Base-by-base conservation (phyloP, 768 basidiomycete genomes). In the Xerocomellus amylosporus region DNA sequence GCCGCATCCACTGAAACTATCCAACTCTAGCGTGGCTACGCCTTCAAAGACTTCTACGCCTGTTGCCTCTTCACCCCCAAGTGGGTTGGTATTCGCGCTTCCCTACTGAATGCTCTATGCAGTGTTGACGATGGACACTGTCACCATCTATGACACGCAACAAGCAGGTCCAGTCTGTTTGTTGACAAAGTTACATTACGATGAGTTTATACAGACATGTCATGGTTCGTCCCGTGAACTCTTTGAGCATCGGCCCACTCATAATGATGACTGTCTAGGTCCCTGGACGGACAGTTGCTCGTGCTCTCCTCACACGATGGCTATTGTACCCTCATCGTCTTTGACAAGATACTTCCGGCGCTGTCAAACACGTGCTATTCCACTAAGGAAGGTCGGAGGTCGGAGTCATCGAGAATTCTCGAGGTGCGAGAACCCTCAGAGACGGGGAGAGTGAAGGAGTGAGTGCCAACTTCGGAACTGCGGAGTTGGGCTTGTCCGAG, bases 151-250 rank as follows among this genome's bases (percentile, higher is more conserved):
- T 67, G 97, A 99, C 68, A 98, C 95, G 5, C 97, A 98, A 73
- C 96, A 98, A 74, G 82, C 91, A 1, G 84, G 87, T 3, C 97
- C 97, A 0, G 80, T 98, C 48, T 93, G 93, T 64, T 75, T 98
- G 63, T 81, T 99, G 59, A 92, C 89, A 26, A 96, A 95, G 64
- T 74, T 98, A 58, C 97, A 99, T 73, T 98, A 97, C 69, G 93
- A 96, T 58, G 93, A 96, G 64, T 98, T 98, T 67, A n/a, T n/a
- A 98, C 97, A 8, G 97, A 99, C 73, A 78, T 97, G 73, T 84
- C 88, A 39, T 99, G 97, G 97, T 98, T 64, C 39, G 90, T 47
- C 34, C 37, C 34, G 13, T n/a, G 19, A 38, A 5, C 9, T 40
- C 9, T 46, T 39, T 33, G 42, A 33, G 44, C 24, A 41, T 42